These are phyloP conservation scores for cucumber (Cucumis sativus) DNA, from an alignment of 306 rosid species.

Conservation along the genomic window DNA sequence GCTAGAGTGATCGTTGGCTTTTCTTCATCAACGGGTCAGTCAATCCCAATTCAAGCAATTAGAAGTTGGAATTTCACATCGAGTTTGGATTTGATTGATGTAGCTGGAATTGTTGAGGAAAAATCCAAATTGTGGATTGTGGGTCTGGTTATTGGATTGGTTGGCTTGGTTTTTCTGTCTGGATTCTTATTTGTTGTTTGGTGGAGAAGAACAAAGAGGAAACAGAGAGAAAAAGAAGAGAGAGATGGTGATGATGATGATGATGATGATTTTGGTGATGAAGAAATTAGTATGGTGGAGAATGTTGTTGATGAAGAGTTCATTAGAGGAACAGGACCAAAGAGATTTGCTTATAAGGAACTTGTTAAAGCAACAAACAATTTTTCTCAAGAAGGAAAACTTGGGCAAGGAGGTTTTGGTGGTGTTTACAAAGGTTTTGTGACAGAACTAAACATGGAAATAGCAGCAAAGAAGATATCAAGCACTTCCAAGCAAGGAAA, in stretches of 20 bases:
- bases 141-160: background rate
- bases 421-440: background rate
- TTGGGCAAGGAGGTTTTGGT: conserved; percentile 2
- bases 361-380: background rate
- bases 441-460: background rate
- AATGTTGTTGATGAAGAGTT: background rate
- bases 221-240: background rate
- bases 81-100: background rate
- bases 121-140: background rate
- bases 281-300: background rate
- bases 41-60: background rate
- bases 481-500: conserved; percentile 1
- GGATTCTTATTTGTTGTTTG: background rate
- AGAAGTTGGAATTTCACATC: conserved; percentile 3
- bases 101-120: background rate
- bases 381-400: background rate
- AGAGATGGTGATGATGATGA: conserved; percentile 1
- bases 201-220: background rate
- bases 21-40: conserved; percentile 8
- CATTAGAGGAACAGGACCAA: conserved; percentile 4
- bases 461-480: conserved; percentile 6
- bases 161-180: background rate
- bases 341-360: conserved; percentile 3
- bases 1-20: conserved; percentile 1
- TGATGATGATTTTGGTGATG: conserved; percentile 7